These are phyloP conservation scores for Fusarium buharicum DNA, from an alignment of 2,329 filamentous ascomycete genomes.

Conservation along the genomic window DNA sequence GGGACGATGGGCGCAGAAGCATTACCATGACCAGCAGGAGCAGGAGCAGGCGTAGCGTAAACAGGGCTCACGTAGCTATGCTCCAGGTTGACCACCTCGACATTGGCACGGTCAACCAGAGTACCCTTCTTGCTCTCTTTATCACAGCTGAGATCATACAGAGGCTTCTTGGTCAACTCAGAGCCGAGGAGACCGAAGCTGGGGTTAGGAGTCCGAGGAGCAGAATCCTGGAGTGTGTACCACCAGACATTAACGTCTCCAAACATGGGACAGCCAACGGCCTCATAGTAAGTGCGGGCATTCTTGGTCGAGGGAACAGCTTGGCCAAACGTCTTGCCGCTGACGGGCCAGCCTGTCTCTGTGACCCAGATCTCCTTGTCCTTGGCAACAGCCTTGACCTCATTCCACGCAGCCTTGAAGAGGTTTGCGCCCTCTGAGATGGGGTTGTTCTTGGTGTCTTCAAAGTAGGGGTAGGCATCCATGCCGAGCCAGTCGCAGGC, in stretches of 20 bases:
- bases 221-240: conserved; percentile 78
- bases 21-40: conserved; percentile 36
- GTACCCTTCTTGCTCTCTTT: conserved; percentile 35
- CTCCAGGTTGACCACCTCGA: conserved; percentile 5
- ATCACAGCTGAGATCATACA: conserved; percentile 70
- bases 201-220: conserved; percentile 68
- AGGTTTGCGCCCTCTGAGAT: conserved; percentile 72
- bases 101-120: conserved; percentile 18
- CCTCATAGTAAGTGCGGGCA: conserved; percentile 82
- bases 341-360: conserved; percentile 88
- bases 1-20: conserved; percentile 33
- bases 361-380: conserved; percentile 85
- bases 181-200: conserved; percentile 76
- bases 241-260: conserved; percentile 76
- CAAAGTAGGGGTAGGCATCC: conserved; percentile 88
- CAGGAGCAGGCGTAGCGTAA: conserved; percentile 6
- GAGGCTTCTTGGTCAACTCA: conserved; percentile 62
- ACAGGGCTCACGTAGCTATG: conserved; percentile 24
- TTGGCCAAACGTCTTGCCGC: conserved; percentile 69
- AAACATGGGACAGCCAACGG: conserved; percentile 78
- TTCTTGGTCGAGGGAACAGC: conserved; percentile 73
- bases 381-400: conserved; percentile 66
- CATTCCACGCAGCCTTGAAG: conserved; percentile 73
- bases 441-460: conserved; percentile 73
- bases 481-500: conserved; percentile 83